Conservation (phyloP, 176 grass and related monocot species). For the Secale cereale region DNA sequence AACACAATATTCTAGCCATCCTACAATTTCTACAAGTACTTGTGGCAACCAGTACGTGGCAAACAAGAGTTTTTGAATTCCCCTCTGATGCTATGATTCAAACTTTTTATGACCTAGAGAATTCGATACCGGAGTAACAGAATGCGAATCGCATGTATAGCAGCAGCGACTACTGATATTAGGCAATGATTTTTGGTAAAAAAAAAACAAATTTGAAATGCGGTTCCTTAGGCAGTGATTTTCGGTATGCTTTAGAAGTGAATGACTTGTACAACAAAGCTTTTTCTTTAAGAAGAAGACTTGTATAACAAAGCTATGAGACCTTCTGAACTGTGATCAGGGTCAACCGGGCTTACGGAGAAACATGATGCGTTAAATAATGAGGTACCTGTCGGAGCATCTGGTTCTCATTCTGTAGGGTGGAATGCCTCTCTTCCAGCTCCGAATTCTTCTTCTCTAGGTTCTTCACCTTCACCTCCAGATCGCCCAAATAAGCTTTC, state of each 20-base stretch:
- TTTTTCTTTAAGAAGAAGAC: too few relatives aligned
- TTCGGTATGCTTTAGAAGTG: background rate
- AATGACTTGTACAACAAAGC: background rate
- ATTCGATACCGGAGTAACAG: background rate
- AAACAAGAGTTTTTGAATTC: background rate
- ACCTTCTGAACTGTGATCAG: background rate
- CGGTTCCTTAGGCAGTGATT: background rate
- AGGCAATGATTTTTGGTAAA: background rate
- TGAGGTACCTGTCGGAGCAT: conserved; percentile 79
- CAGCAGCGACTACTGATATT: background rate
- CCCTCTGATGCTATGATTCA: background rate
- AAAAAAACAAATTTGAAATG: too few relatives aligned
- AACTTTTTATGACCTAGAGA: background rate
- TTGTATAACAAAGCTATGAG: background rate
- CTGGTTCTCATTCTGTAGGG: conserved; percentile 86
- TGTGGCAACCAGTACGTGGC: background rate
- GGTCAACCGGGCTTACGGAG: background rate
- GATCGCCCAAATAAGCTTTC: conserved; percentile 76
- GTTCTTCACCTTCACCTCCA: conserved; percentile 69
- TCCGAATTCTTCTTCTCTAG: conserved; percentile 75
- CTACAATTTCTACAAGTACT: too few relatives aligned
- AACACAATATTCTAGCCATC: too few relatives aligned
- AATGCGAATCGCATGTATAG: background rate
- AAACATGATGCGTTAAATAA: background rate
- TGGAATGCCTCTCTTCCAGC: conserved; percentile 71